Percentiles rank a stretch among this genome's conserved stretches.
Evolutionary conservation across 495 filamentous ascomycete species (phyloP).

Genomic region (Hypoxylon perforatum): DNA sequence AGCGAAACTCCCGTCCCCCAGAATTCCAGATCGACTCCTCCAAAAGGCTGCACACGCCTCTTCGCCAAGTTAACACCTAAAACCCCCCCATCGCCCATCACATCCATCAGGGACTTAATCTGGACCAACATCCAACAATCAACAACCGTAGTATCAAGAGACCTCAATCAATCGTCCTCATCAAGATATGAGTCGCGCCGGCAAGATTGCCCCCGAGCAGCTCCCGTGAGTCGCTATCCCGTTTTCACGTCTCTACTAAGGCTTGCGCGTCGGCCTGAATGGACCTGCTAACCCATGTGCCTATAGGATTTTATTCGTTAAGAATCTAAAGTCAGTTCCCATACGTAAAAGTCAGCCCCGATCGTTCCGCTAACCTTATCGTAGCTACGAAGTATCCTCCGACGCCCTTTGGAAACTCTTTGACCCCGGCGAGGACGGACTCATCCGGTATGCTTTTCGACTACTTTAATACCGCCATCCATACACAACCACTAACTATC

Average conservation of each 20-base stretch:
- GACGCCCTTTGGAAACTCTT: conserved; percentile 51
- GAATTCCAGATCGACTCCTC: conserved; percentile 33
- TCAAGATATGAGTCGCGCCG: conserved; percentile 76
- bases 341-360: neutral
- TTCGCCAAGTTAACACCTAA: conserved; percentile 41
- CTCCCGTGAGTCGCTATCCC: conserved; percentile 71
- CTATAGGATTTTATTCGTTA: conserved; percentile 48
- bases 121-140: conserved; percentile 39
- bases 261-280: conserved; percentile 1
- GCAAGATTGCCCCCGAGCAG: conserved; percentile 92
- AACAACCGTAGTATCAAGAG: conserved; percentile 20
- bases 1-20: conserved; percentile 28
- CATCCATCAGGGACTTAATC: conserved; percentile 20
- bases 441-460: conserved; percentile 43
- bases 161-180: conserved; percentile 24
- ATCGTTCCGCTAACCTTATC: conserved; percentile 12
- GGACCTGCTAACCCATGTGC: conserved; percentile 30
- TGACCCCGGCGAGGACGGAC: conserved; percentile 48
- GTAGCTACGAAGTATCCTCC: conserved; percentile 49
- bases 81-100: conserved; percentile 24
- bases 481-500: conserved; percentile 50
- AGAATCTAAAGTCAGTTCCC: conserved; percentile 47
- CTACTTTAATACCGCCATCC: neutral
- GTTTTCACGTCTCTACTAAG: conserved; percentile 14
- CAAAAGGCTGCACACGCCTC: conserved; percentile 42